Conservation (phyloP, 768 basidiomycete species). For the Gymnopilus junonius region DNA sequence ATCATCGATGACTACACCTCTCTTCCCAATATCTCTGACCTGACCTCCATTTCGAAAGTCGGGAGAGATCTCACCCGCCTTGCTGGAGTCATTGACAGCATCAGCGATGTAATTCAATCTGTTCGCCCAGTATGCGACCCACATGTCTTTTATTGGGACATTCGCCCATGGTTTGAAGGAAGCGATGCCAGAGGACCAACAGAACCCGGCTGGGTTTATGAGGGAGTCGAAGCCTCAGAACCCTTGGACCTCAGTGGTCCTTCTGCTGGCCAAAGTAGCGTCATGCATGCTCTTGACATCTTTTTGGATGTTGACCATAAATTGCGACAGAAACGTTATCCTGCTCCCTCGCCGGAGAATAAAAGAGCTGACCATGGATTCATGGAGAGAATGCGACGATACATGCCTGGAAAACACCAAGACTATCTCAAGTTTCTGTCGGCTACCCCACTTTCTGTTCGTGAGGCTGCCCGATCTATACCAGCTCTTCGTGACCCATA, state of each 20-base stretch:
- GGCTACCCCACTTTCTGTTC: conserved; percentile 59
- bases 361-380: conserved; percentile 75
- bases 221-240: conserved; percentile 66
- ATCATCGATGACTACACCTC: conserved; percentile 88
- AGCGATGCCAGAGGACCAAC: conserved; percentile 63
- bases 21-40: conserved; percentile 68
- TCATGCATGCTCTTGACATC: conserved; percentile 86
- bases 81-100: conserved; percentile 69
- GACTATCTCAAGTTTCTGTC: conserved; percentile 78
- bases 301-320: conserved; percentile 91
- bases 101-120: conserved; percentile 70
- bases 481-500: conserved; percentile 74
- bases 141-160: conserved; percentile 84
- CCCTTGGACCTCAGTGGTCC: conserved; percentile 81
- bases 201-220: conserved; percentile 71
- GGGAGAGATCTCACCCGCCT: conserved; percentile 74
- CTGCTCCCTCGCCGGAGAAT: conserved; percentile 66
- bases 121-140: conserved; percentile 81
- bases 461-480: conserved; percentile 60
- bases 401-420: conserved; percentile 94
- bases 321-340: conserved; percentile 70
- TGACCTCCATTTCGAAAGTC: conserved; percentile 68
- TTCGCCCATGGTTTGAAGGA: conserved; percentile 93
- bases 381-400: conserved; percentile 91
- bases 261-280: conserved; percentile 91